These are phyloP conservation scores for Pseudogymnoascus sp. DNA, from an alignment of 2,329 filamentous ascomycete genomes.

Conservation along the genomic window DNA sequence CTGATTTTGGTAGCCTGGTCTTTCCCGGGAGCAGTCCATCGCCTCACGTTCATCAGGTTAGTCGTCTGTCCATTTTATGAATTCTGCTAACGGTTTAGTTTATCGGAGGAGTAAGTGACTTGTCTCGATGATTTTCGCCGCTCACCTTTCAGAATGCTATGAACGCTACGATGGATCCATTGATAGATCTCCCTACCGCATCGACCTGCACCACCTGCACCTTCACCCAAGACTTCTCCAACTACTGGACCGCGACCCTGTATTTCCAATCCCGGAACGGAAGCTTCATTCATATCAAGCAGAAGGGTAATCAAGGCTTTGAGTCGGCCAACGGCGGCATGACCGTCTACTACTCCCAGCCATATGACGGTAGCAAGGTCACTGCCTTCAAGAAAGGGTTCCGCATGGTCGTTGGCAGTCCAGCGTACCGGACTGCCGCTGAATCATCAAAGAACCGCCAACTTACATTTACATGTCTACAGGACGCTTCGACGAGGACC, in stretches of 20 bases:
- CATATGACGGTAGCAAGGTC: constrained; percentile 30
- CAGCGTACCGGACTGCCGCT: constrained; percentile 28
- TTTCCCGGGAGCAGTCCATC: constrained; percentile 14
- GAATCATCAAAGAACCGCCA: constrained; percentile 34
- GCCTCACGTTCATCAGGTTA: constrained; percentile 18
- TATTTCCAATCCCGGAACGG: constrained; percentile 28
- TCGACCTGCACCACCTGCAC: constrained; percentile 29
- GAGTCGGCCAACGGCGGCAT: constrained; percentile 29
- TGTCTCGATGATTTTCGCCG: background rate
- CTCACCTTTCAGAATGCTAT: constrained; percentile 29
- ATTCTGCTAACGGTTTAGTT: background rate
- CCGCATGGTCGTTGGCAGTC: constrained; percentile 39
- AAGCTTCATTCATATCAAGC: constrained; percentile 27
- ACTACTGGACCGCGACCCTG: constrained; percentile 30
- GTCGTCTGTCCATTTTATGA: constrained; percentile 3
- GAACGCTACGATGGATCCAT: constrained; percentile 33
- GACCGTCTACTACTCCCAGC: constrained; percentile 32
- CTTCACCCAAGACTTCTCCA: constrained; percentile 32
- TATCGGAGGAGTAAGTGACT: background rate
- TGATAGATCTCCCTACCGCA: constrained; percentile 21
- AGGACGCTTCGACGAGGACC: constrained; percentile 31
- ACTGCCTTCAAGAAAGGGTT: constrained; percentile 41
- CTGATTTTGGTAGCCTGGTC: constrained; percentile 11
- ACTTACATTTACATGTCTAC: constrained; percentile 38
- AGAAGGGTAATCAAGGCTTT: constrained; percentile 30